A percentile compares a stretch with the other conserved stretches of the same genome.
Conservation (phyloP, 495 filamentous ascomycete species). For the Aspergillus kassunensis region DNA sequence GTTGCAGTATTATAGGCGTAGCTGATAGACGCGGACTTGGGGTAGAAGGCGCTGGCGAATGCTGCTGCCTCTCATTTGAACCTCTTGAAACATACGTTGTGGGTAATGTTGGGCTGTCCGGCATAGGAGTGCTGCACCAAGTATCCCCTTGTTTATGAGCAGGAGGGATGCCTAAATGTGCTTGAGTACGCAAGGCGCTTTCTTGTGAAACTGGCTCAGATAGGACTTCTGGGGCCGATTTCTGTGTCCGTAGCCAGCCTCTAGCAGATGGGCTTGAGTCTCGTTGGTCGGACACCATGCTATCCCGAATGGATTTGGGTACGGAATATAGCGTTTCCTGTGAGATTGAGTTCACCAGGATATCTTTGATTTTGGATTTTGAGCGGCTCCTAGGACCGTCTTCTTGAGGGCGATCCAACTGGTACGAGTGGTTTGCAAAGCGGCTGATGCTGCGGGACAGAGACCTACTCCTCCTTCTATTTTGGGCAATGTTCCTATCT, state of each 20-base stretch:
- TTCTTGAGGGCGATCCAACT: slow-evolving; percentile 5
- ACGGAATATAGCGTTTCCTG: slow-evolving; percentile 9
- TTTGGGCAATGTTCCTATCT: slow-evolving; percentile 39
- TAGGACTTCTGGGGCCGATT: slow-evolving; percentile 32
- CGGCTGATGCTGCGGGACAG: slow-evolving; percentile 19
- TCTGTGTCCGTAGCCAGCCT: slow-evolving; percentile 24
- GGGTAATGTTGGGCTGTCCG: slow-evolving; percentile 42
- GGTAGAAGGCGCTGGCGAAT: slow-evolving; percentile 12
- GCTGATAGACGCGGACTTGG: background rate
- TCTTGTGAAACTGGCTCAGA: slow-evolving; percentile 18
- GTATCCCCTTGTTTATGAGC: slow-evolving; percentile 33
- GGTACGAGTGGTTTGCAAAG: slow-evolving; percentile 18
- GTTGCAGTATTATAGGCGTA: background rate
- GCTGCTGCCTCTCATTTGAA: slow-evolving; percentile 9
- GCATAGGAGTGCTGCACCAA: slow-evolving; percentile 39
- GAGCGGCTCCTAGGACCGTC: slow-evolving; percentile 1
- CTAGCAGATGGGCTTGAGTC: background rate
- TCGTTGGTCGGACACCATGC: background rate
- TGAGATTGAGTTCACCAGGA: slow-evolving; percentile 5
- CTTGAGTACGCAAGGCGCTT: slow-evolving; percentile 15
- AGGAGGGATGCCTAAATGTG: slow-evolving; percentile 34
- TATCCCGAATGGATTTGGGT: slow-evolving; percentile 7
- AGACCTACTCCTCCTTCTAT: slow-evolving; percentile 19
- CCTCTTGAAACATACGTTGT: background rate
- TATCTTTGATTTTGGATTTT: no score